A percentile compares a stretch with the other conserved stretches of the same genome.
These are phyloP conservation scores for Tetrapisispora pingtungensis DNA, from an alignment of 805 yeast genomes.

Conservation along the genomic window DNA sequence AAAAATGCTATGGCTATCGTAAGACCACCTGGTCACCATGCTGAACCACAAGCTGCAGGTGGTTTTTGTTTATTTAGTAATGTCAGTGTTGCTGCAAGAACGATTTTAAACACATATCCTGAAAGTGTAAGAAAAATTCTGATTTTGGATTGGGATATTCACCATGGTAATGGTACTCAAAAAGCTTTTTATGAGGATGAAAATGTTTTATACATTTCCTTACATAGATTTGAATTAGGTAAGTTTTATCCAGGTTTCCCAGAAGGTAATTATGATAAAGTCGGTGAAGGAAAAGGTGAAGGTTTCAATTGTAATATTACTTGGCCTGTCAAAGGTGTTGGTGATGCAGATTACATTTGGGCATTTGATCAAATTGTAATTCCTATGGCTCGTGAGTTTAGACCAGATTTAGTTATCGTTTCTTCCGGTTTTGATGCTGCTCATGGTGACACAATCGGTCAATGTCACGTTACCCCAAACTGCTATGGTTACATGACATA, in stretches of 20 bases:
- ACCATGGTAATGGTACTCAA: conserved; percentile 98
- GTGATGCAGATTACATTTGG: conserved; percentile 90
- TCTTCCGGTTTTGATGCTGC: conserved; percentile 99
- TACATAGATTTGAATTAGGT: conserved; percentile 89
- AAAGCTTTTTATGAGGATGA: conserved; percentile 84
- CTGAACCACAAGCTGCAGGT: conserved; percentile 94
- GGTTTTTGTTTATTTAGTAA: conserved; percentile 94
- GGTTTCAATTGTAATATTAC: conserved; percentile 89
- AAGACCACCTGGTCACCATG: conserved; percentile 99
- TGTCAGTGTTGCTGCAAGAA: conserved; percentile 93
- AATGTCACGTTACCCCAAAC: conserved; percentile 89
- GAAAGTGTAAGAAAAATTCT: conserved; percentile 78
- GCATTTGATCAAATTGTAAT: conserved; percentile 79
- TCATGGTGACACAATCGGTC: conserved; percentile 94
- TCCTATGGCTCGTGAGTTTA: conserved; percentile 82
- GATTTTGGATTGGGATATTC: conserved; percentile 95
- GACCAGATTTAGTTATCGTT: conserved; percentile 86
- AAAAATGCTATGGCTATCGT: conserved; percentile 90
- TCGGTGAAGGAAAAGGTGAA: conserved; percentile 78
- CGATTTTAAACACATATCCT: conserved; percentile 71
- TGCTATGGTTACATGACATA: conserved; percentile 97
- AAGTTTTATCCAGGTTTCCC: conserved; percentile 89
- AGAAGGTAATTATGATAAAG: conserved; percentile 71
- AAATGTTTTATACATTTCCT: conserved; percentile 78
- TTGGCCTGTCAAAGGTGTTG: conserved; percentile 86